Evolutionary conservation across 306 rosid species (phyloP).

Genomic region (Lupinus albus): DNA sequence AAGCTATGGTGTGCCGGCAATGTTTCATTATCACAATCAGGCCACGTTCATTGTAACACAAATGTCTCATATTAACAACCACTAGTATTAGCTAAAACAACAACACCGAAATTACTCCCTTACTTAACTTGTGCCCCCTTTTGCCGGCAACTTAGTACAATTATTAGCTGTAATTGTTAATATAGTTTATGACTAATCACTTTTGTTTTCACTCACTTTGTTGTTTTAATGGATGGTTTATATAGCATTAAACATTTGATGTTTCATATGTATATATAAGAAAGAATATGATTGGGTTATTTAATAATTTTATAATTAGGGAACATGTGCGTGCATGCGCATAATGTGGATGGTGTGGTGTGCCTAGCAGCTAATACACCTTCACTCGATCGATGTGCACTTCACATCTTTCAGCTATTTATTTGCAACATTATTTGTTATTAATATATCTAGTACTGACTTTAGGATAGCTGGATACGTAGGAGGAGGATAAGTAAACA

Average conservation of each 20-base stretch:
- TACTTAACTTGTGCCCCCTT: slow-evolving; percentile 49
- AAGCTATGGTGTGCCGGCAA: slow-evolving; percentile 47
- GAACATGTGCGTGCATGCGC: slow-evolving; percentile 55
- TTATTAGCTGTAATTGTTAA: slow-evolving; percentile 55
- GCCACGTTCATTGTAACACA: slow-evolving; percentile 52
- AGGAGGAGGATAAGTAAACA: slow-evolving; percentile 13
- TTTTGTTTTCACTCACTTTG: background rate
- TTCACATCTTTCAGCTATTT: slow-evolving; percentile 27
- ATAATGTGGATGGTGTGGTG: slow-evolving; percentile 36
- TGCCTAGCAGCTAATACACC: slow-evolving; percentile 41
- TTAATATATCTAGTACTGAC: background rate
- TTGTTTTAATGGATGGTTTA: slow-evolving; percentile 28
- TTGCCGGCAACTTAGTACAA: slow-evolving; percentile 60
- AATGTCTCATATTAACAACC: slow-evolving; percentile 37
- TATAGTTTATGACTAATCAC: background rate
- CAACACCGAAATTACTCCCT: slow-evolving; percentile 35
- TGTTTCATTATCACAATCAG: slow-evolving; percentile 42
- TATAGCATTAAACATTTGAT: background rate
- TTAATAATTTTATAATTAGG: slow-evolving; percentile 38
- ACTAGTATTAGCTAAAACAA: slow-evolving; percentile 15
- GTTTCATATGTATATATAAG: slow-evolving; percentile 4
- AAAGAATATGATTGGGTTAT: slow-evolving; percentile 36
- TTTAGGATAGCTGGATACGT: background rate
- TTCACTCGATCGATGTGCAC: slow-evolving; percentile 37
- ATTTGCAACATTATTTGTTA: slow-evolving; percentile 1